A percentile compares a stretch with the other conserved stretches of the same genome.
Conservation (phyloP, 2,329 filamentous ascomycete species). For the Colletotrichum australisinense region DNA sequence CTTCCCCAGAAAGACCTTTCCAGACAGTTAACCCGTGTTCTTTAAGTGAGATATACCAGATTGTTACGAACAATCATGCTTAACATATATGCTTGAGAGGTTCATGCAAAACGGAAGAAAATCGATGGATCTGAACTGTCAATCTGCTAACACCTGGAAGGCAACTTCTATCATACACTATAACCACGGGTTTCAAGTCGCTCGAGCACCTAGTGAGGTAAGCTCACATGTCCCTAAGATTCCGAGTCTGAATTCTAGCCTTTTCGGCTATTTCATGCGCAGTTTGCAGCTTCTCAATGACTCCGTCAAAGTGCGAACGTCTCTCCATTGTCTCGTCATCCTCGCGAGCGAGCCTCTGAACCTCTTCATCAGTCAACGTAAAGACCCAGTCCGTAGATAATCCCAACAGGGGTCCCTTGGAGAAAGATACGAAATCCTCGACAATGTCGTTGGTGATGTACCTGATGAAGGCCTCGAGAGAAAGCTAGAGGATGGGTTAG, state of each 20-base stretch:
- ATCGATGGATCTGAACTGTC: neutral
- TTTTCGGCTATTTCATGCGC: conserved; percentile 40
- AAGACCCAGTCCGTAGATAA: conserved; percentile 39
- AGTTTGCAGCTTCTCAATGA: conserved; percentile 10
- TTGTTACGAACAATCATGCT: neutral
- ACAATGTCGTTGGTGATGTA: conserved; percentile 40
- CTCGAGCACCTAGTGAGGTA: neutral
- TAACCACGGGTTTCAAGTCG: neutral
- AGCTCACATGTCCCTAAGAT: neutral
- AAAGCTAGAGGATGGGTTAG: conserved; percentile 11
- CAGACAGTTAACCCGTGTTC: neutral
- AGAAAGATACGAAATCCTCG: conserved; percentile 39
- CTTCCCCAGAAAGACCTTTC: neutral
- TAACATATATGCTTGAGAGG: neutral
- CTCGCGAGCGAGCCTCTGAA: conserved; percentile 40
- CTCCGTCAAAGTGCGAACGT: conserved; percentile 5
- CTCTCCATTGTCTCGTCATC: conserved; percentile 35
- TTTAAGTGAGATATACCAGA: neutral
- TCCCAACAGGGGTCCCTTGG: conserved; percentile 38
- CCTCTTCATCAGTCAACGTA: conserved; percentile 34
- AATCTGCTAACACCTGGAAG: neutral
- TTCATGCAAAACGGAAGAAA: neutral
- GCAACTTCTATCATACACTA: neutral
- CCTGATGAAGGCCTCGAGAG: conserved; percentile 40
- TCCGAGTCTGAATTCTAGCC: conserved; percentile 17